These are phyloP conservation scores for Mycena latifolia DNA, from an alignment of 768 basidiomycete species.

Conservation along the genomic window DNA sequence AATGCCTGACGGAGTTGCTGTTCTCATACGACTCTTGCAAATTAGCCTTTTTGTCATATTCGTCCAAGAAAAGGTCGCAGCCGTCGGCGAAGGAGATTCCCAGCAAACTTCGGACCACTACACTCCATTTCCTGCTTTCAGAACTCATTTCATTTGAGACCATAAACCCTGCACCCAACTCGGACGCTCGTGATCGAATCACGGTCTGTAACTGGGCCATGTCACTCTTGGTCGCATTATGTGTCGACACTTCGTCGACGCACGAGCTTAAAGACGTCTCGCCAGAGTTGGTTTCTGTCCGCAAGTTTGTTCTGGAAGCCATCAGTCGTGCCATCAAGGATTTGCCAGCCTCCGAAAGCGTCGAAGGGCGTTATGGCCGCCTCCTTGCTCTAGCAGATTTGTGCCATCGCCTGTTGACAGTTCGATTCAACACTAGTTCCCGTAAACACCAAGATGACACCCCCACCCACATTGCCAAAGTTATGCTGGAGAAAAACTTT, in stretches of 20 bases:
- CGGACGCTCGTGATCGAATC: slow-evolving; percentile 66
- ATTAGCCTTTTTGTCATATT: slow-evolving; percentile 84
- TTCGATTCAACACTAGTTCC: slow-evolving; percentile 72
- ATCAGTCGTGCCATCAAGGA: slow-evolving; percentile 92
- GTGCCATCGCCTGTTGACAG: slow-evolving; percentile 87
- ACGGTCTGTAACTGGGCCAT: slow-evolving; percentile 88
- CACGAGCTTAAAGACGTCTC: slow-evolving; percentile 83
- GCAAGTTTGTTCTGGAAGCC: slow-evolving; percentile 92
- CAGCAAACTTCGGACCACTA: slow-evolving; percentile 72
- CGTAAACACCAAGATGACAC: slow-evolving; percentile 76
- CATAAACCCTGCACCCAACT: slow-evolving; percentile 71
- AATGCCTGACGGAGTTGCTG: slow-evolving; percentile 90
- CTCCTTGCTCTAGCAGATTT: slow-evolving; percentile 89
- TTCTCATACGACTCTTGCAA: slow-evolving; percentile 97
- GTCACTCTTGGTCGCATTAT: slow-evolving; percentile 93
- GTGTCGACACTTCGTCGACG: slow-evolving; percentile 80
- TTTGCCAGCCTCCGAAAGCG: slow-evolving; percentile 63
- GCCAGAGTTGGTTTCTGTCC: slow-evolving; percentile 85
- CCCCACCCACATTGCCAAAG: slow-evolving; percentile 94
- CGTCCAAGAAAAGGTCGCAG: slow-evolving; percentile 72
- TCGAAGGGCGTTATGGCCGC: slow-evolving; percentile 88
- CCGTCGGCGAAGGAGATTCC: slow-evolving; percentile 72
- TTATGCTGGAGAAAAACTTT: slow-evolving; percentile 99
- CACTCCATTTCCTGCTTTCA: slow-evolving; percentile 84
- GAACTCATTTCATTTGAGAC: slow-evolving; percentile 86